phyloP scores from a whole-genome alignment of 2,329 filamentous ascomycete genomes.

The Cercospora sesami region DNA sequence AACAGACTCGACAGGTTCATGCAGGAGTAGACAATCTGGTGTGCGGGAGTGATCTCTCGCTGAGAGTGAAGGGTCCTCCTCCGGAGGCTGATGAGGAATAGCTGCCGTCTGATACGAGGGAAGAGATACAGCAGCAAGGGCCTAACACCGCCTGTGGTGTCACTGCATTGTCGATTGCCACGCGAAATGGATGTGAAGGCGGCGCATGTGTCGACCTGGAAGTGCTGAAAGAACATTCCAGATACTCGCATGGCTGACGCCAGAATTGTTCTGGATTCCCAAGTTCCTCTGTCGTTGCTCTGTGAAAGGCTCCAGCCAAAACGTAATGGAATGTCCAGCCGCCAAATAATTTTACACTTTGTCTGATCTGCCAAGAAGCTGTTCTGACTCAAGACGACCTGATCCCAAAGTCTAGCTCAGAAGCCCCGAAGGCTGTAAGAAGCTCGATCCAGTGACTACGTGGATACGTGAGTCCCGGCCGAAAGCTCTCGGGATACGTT shows the following conservation, averaged over 20 bases:
- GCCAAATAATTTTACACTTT: neutral
- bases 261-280: neutral
- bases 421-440: neutral
- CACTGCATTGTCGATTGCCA: neutral
- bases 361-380: neutral
- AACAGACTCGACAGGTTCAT: fast-evolving
- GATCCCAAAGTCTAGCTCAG: neutral
- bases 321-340: neutral
- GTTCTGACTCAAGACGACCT: neutral
- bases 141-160: neutral
- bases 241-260: neutral
- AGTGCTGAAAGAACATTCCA: too few relatives aligned
- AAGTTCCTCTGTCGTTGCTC: neutral
- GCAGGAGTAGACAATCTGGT: too few relatives aligned
- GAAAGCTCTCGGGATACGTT: neutral
- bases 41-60: neutral
- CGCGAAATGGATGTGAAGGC: neutral
- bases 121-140: neutral
- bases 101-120: neutral
- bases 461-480: neutral
- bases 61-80: neutral
- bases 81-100: neutral
- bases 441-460: neutral
- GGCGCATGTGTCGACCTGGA: neutral
- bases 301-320: neutral